Evolutionary conservation across 345 rosid species (phyloP).

Genomic region (Balakata baccata): DNA sequence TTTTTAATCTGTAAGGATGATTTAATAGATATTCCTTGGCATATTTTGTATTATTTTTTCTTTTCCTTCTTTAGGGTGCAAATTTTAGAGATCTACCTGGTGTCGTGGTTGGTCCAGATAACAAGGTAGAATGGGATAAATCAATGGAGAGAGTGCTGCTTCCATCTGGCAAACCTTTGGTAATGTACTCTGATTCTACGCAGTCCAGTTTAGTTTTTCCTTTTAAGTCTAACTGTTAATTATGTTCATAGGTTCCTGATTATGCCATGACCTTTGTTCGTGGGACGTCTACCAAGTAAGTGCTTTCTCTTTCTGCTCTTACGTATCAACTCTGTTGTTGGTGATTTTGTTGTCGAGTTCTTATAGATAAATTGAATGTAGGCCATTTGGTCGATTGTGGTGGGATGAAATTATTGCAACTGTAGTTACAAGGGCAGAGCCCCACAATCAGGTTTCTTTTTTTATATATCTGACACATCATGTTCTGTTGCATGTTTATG

Average conservation of each 20-base stretch:
- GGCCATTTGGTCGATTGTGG: constrained; percentile 47
- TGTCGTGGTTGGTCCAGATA: constrained; percentile 29
- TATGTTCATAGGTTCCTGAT: constrained; percentile 37
- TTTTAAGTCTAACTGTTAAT: not conserved
- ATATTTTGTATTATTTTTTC: not conserved
- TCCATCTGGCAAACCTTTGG: constrained; percentile 41
- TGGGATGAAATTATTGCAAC: constrained; percentile 38
- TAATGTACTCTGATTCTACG: not conserved
- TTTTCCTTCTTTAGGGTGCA: constrained; percentile 33
- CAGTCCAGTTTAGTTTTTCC: not conserved
- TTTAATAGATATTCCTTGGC: not conserved
- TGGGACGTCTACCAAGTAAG: constrained; percentile 33
- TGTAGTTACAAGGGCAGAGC: constrained; percentile 43
- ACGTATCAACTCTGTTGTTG: not conserved
- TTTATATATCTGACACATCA: not conserved
- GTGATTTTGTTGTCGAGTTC: not conserved
- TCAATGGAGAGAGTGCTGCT: constrained; percentile 29
- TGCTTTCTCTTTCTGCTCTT: not conserved
- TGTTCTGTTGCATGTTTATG: not conserved
- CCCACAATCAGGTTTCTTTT: constrained; percentile 38
- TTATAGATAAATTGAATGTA: constrained; percentile 5
- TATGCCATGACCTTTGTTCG: constrained; percentile 32
- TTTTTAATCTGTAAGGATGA: not conserved
- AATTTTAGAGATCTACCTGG: constrained; percentile 42
- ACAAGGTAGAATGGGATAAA: constrained; percentile 28